Conservation (phyloP, 306 rosid genomes). For the Vigna unguiculata region DNA sequence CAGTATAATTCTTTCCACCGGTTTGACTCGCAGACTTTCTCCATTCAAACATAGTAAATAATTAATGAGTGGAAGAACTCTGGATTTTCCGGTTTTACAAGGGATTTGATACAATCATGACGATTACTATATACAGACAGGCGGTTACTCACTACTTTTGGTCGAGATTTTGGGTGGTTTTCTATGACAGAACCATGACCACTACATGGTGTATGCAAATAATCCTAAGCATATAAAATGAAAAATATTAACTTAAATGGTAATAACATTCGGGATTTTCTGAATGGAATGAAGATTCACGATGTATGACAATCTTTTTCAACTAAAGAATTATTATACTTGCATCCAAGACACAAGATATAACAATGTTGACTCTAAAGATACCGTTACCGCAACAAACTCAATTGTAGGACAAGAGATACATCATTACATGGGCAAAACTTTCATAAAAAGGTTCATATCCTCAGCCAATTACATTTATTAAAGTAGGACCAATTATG, state of each 20-base stretch:
- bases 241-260: not conserved
- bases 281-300: too few species aligned
- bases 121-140: too few species aligned
- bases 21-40: too few species aligned
- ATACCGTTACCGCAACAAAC: constrained; percentile 14
- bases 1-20: too few species aligned
- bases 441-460: not conserved
- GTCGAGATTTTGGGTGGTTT: not conserved
- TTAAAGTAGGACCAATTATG: constrained; percentile 50
- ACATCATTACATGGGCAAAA: constrained; percentile 14
- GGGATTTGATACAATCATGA: not conserved
- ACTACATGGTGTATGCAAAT: not conserved
- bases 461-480: constrained; percentile 15
- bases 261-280: not conserved
- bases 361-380: not conserved
- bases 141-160: not conserved
- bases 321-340: not conserved
- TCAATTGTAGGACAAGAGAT: not conserved
- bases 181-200: not conserved
- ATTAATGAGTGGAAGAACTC: too few species aligned
- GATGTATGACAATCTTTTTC: not conserved
- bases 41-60: too few species aligned
- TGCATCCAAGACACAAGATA: not conserved
- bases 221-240: not conserved
- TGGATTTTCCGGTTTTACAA: not conserved